Base-by-base conservation (phyloP, 2,329 filamentous ascomycete genomes). In the Allantophomopsis cytisporea region DNA sequence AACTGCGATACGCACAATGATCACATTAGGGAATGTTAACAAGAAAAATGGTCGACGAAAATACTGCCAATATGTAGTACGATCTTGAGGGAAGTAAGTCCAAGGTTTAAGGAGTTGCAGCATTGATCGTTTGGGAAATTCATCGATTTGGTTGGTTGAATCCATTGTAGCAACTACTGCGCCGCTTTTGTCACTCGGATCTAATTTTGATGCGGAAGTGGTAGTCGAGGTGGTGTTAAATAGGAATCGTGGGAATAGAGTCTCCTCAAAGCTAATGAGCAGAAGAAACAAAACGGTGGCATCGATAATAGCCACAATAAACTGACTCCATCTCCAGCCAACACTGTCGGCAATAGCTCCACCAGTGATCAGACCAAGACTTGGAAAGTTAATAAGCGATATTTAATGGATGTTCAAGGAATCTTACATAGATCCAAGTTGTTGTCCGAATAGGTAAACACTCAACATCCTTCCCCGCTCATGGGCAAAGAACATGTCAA, bases 401-500 rank as follows among this genome's bases (percentile, higher is more conserved):
- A 4, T 28, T 6, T 28, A 8, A 8, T 28, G 8, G 8, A 28
- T 8, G 8, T 28, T 28, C 11, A 28, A 12, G 8, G 8, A 6
- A 16, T 35, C 37, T 39, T 20, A 39, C 37, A 61, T 61, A 1
- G 55, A 58, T 0, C 59, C 59, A 2, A 61, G 49, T 37, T 61
- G 59, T 38, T 62, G 59, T 7, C 58, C 59, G 42, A 60, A 62
- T 7, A 61, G 51, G 35, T 61, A 61, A 14, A 57, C 48, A 2
- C 58, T 51, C n/a, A 60, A 41, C 51, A 54, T 58, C 0, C 52
- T 48, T 5, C 59, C 58, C 7, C 60, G 54, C 38, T 61, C 52
- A 35, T 62, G 59, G 0, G 55, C 48, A 38, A 60, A 61, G 45
- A 61, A 61, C 43, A 60, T 54, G 42, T 62, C 59, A 34, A 61